These are phyloP conservation scores for Croton setiger DNA, from an alignment of 441 rosid genomes.

Conservation along the genomic window DNA sequence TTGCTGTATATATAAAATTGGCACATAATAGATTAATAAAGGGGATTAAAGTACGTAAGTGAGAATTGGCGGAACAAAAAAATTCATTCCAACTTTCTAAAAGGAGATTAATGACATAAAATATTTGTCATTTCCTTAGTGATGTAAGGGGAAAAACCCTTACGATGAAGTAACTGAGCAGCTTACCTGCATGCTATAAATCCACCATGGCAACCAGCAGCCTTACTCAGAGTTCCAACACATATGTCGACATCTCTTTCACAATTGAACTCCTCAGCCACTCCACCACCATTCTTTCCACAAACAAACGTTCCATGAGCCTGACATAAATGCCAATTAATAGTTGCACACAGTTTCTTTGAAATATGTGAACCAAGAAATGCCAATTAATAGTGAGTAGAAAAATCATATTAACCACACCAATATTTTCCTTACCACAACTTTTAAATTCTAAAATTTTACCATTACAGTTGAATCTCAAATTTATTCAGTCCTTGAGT, in stretches of 20 bases:
- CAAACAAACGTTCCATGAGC: conserved; percentile 99
- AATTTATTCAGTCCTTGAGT: neutral
- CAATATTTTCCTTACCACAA: conserved; percentile 3
- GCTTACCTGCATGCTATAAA: conserved; percentile 93
- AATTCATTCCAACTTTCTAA: neutral
- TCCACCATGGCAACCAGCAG: conserved; percentile 98
- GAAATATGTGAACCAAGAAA: neutral
- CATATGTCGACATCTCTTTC: conserved; percentile 81
- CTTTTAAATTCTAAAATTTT: neutral
- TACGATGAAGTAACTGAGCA: neutral
- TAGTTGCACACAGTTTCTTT: conserved; percentile 8
- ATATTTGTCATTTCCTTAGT: neutral
- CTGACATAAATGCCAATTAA: conserved; percentile 39
- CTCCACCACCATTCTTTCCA: conserved; percentile 90
- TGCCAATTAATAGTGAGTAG: neutral
- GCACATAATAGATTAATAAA: conserved; percentile 10
- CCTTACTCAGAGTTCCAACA: conserved; percentile 93
- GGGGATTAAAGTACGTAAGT: neutral
- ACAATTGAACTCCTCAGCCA: conserved; percentile 82
- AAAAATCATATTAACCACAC: conserved; percentile 5
- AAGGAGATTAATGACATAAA: neutral
- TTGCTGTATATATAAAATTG: conserved; percentile 47
- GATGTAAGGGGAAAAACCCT: no score
- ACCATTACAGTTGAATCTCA: neutral
- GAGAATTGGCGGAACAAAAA: neutral